Conservation (phyloP, 208 protist genomes). For the Zelonia costaricensis region DNA sequence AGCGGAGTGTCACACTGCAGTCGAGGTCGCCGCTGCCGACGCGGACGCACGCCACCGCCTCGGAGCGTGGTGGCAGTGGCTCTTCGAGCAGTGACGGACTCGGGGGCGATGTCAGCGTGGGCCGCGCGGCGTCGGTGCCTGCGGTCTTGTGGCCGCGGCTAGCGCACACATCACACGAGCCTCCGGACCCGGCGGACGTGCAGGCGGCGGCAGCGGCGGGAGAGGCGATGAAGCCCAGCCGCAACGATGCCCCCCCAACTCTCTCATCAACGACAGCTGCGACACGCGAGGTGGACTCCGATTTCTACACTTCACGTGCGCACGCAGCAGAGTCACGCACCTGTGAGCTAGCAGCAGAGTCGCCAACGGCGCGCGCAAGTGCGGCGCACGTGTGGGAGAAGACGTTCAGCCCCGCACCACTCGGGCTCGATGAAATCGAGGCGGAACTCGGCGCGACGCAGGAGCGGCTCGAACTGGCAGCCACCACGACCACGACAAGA, state of each 20-base stretch:
- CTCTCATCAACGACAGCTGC: not conserved
- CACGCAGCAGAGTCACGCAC: not conserved
- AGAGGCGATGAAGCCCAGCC: not conserved
- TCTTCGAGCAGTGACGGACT: too few relatives aligned
- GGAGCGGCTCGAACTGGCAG: constrained; percentile 8
- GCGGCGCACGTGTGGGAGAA: too few relatives aligned
- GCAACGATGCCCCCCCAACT: too few relatives aligned
- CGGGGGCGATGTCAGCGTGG: too few relatives aligned
- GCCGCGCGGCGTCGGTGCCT: constrained; percentile 15
- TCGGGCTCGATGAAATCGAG: not conserved
- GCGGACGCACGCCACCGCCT: not conserved
- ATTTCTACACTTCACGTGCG: not conserved
- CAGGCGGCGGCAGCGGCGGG: not conserved
- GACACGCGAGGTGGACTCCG: not conserved
- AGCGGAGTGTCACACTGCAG: too few relatives aligned
- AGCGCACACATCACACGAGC: not conserved
- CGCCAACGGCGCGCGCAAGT: too few relatives aligned
- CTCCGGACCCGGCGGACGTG: not conserved
- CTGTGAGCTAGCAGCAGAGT: too few relatives aligned
- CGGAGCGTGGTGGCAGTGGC: too few relatives aligned
- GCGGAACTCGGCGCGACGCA: not conserved
- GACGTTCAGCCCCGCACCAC: too few relatives aligned
- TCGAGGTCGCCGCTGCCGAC: not conserved
- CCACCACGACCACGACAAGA: too few relatives aligned
- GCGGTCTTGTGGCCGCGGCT: constrained; percentile 15